Evolutionary conservation across 495 filamentous ascomycete genomes (phyloP), one percentile per base, ranked within the genome.

Genomic region (Penicillium desertorum): DNA sequence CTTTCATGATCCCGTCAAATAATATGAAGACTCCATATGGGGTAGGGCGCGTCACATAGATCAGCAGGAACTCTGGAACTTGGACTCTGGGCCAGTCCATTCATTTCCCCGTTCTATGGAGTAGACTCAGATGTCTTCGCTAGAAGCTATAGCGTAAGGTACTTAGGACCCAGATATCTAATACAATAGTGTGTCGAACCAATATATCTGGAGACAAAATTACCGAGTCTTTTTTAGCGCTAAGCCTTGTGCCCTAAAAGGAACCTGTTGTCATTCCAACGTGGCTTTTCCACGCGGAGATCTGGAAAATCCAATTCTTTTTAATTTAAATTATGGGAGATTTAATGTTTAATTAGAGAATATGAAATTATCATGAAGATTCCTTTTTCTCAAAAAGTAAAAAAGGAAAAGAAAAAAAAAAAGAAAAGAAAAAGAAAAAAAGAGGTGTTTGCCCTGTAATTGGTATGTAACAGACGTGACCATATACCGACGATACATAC

Each of bases 21-120:
- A 25, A 14, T 14, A 16, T 29, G 43, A 55, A 55, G 44, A 55
- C 22, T 54, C 51, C 51, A 54, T 47, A 47, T 55, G 53, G 53
- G 53, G 44, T 36, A 39, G 30, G 19, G 12, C 27, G 52, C 41
- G 43, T 37, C 44, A 45, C 23, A 37, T 37, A 14, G 53, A 47
- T 55, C 53, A 54, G 51, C 51, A 34, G 30, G 20, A 19, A 3
- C 16, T 30, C 19, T 52, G 23, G 50, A 30, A 39, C 36, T 37
- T n/a, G 36, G 5, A 37, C 10, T 30, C 53, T 43, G 36, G 51
- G 11, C 51, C 51, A 53, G 45, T 7, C n/a, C 9, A 32, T 48
- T 48, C 5, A 17, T 29, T n/a, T 17, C 23, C 25, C 29, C 29
- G 29, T 30, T 30, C 29, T 30, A 30, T 27, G 34, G 32, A 36